These are phyloP conservation scores for Wickerhamomyces chaumierensis DNA, from an alignment of 805 yeast genomes.

Conservation along the genomic window DNA sequence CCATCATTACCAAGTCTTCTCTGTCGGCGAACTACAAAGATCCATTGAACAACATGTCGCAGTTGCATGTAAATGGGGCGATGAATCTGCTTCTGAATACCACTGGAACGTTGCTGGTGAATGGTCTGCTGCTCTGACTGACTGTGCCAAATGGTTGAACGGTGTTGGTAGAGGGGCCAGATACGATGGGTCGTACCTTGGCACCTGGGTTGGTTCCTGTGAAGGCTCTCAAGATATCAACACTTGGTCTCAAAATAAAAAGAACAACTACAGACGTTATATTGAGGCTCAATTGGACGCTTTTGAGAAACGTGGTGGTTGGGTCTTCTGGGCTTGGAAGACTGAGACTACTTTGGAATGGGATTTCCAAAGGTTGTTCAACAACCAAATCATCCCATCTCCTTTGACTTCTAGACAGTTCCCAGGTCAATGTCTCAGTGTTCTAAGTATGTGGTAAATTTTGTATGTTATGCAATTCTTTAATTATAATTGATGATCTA, in stretches of 20 bases:
- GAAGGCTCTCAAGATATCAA: constrained; percentile 30
- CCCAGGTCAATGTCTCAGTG: constrained; percentile 69
- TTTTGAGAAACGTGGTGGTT: constrained; percentile 62
- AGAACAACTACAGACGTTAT: constrained; percentile 48
- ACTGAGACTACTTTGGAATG: constrained; percentile 77
- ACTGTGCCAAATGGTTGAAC: constrained; percentile 81
- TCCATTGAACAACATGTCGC: constrained; percentile 50
- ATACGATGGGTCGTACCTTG: constrained; percentile 47
- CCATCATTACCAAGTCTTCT: constrained; percentile 85
- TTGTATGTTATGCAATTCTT: too few relatives aligned
- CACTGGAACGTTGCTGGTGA: constrained; percentile 81
- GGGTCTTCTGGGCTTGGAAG: constrained; percentile 94
- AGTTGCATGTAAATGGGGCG: constrained; percentile 41
- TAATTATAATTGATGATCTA: too few relatives aligned
- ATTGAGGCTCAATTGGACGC: constrained; percentile 91
- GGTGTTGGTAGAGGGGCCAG: constrained; percentile 81
- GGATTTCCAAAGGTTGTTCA: constrained; percentile 60
- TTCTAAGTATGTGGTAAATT: too few relatives aligned
- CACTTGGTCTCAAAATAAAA: constrained; percentile 51
- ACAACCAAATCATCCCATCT: constrained; percentile 62
- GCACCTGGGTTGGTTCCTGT: constrained; percentile 52
- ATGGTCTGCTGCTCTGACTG: constrained; percentile 88
- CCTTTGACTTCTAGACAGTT: constrained; percentile 61
- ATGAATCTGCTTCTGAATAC: constrained; percentile 32
- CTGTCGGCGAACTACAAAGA: constrained; percentile 46